Evolutionary conservation across 2,329 filamentous ascomycete species (phyloP).

Genomic region (Colletotrichum destructivum): DNA sequence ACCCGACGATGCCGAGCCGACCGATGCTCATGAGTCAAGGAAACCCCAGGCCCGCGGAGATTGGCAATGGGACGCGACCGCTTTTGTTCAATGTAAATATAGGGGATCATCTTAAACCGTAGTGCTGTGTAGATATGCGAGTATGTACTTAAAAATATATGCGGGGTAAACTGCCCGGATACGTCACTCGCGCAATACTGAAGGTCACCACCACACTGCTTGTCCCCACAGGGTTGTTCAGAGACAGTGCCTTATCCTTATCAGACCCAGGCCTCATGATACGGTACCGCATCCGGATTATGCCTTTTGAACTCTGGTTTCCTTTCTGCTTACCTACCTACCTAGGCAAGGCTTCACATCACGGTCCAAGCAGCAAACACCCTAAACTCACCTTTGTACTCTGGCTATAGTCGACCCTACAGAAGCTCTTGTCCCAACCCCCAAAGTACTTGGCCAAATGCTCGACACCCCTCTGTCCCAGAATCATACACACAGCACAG

Average conservation of each 20-base stretch:
- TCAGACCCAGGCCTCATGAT: not conserved
- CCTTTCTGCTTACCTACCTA: too few species aligned
- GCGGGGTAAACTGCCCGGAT: slow-evolving; percentile 2
- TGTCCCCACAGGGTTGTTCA: not conserved
- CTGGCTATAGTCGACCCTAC: not conserved
- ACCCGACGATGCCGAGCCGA: not conserved
- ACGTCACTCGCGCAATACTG: slow-evolving; percentile 18
- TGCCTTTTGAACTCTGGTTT: not conserved
- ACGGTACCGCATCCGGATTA: not conserved
- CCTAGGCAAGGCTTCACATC: not conserved
- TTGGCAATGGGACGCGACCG: not conserved
- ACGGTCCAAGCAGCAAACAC: not conserved
- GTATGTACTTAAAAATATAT: slow-evolving; percentile 19
- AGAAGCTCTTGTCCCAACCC: not conserved
- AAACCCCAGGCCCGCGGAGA: not conserved
- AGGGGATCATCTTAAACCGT: slow-evolving; percentile 15
- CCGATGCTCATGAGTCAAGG: not conserved
- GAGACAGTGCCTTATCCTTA: not conserved
- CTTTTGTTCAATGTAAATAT: slow-evolving; percentile 31
- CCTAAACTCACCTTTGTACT: not conserved
- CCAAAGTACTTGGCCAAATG: not conserved
- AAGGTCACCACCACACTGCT: slow-evolving; percentile 5
- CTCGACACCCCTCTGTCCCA: not conserved
- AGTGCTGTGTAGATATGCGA: slow-evolving; percentile 1
- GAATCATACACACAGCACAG: not conserved